phyloP scores from a whole-genome alignment of 805 yeast genomes.

The Tetrapisispora taiwanensis region DNA sequence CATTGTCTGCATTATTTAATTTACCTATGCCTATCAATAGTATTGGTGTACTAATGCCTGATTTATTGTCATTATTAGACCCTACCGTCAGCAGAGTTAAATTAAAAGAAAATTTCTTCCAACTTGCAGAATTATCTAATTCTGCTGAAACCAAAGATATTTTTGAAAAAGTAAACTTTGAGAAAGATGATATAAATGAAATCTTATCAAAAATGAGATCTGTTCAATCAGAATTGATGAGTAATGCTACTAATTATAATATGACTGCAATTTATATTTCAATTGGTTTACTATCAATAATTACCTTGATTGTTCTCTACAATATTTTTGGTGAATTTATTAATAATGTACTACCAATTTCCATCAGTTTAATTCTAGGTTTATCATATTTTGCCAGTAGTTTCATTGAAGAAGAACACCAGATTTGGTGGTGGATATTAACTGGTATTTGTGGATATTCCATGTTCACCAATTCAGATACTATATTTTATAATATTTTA shows the following conservation, averaged over 20 bases:
- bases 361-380: conserved; percentile 34
- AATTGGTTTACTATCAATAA: conserved; percentile 11
- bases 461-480: not conserved
- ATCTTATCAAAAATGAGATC: conserved; percentile 32
- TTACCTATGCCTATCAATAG: conserved; percentile 87
- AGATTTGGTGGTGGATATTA: conserved; percentile 82
- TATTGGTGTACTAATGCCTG: conserved; percentile 60
- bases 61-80: conserved; percentile 45
- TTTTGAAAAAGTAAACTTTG: conserved; percentile 4
- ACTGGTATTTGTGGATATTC: conserved; percentile 26
- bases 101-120: conserved; percentile 44
- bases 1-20: conserved; percentile 69
- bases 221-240: conserved; percentile 43
- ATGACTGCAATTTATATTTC: conserved; percentile 37
- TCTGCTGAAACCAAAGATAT: conserved; percentile 3
- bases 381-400: conserved; percentile 73
- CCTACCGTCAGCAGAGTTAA: conserved; percentile 26
- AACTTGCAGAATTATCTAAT: conserved; percentile 32
- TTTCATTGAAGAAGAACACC: conserved; percentile 91
- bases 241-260: conserved; percentile 65
- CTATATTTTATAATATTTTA: conserved; percentile 9
- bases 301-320: not conserved
- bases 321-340: conserved; percentile 3
- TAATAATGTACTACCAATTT: conserved; percentile 10
- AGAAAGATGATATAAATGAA: conserved; percentile 8